Base-by-base conservation (phyloP, 2,329 filamentous ascomycete genomes). In the Epichloe uncinata region DNA sequence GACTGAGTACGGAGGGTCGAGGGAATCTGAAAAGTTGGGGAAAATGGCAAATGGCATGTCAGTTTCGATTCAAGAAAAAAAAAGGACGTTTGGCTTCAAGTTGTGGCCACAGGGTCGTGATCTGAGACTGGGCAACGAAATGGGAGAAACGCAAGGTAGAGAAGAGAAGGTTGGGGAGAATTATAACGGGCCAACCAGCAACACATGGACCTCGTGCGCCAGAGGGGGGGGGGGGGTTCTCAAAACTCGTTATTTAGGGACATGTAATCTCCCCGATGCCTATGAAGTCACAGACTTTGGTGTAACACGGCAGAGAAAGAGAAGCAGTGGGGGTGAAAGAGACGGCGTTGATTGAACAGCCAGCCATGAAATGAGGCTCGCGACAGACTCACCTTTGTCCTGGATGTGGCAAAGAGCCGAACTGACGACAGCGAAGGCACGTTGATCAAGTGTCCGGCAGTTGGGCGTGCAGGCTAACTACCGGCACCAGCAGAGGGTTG, bases 1-100 rank as follows among this genome's bases (percentile, higher is more conserved):
- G 74, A 58, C 74, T 78, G 42, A 74, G 72, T 53, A 70, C 65
- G 50, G 68, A 61, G 60, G 68, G 72, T 60, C 71, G 67, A 57
- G 66, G 68, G 48, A 70, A 73, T 70, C 75, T 78, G 18, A 33
- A 37, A 44, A 33, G 40, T 26, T 20, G 20, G 18, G 33, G 3
- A 8, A 30, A 40, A 34, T n/a, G 38, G 38, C 9, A 13, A 42
- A 42, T 4, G 26, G 35, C 34, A 33, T 26, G 47, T 49, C 47
- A 49, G 47, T 33, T 5, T 44, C 41, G 16, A 36, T 15, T 37
- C n/a, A 36, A n/a, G 33, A 16, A 30, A 22, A 13, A 41, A 22
- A 35, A 26, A 5, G 3, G 11, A 9, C 16, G 18, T 46, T 37
- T 26, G 16, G 34, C 34, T 37, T 11, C 1, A 13, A 22, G 3